A percentile compares a stretch with the other conserved stretches of the same genome.
These are phyloP conservation scores for Trichoderma sp. DNA, from an alignment of 2,329 filamentous ascomycete species.

Conservation along the genomic window DNA sequence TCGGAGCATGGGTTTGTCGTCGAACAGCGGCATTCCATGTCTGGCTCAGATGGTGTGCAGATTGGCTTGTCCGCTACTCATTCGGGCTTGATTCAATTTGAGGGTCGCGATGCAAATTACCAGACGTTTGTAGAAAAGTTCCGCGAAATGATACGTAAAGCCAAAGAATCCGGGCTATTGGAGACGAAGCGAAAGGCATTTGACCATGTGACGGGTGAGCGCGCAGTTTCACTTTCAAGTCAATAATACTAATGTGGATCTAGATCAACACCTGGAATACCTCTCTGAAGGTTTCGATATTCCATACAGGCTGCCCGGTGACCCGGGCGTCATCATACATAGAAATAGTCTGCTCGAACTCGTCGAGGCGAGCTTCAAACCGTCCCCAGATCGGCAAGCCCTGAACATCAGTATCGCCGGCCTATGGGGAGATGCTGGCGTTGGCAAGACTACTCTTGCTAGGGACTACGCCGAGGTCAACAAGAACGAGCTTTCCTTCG, in stretches of 20 bases:
- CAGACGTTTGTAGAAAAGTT: slow-evolving; percentile 27
- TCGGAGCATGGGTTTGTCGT: slow-evolving; percentile 28
- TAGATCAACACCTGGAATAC: slow-evolving; percentile 25
- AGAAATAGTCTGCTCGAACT: slow-evolving; percentile 24
- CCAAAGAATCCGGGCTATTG: slow-evolving; percentile 20
- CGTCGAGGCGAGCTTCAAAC: slow-evolving; percentile 23
- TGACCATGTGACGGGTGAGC: slow-evolving; percentile 23
- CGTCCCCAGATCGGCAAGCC: slow-evolving; percentile 9
- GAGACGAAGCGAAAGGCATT: slow-evolving; percentile 26
- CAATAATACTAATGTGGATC: background rate
- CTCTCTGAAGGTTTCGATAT: slow-evolving; percentile 24
- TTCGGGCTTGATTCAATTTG: slow-evolving; percentile 27
- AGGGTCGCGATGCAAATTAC: slow-evolving; percentile 29
- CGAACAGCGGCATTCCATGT: slow-evolving; percentile 27
- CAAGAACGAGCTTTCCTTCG: slow-evolving; percentile 25
- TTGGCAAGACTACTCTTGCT: slow-evolving; percentile 29
- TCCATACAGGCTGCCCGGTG: slow-evolving; percentile 23
- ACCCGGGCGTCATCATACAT: slow-evolving; percentile 20
- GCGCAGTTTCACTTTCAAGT: background rate
- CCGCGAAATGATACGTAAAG: slow-evolving; percentile 25
- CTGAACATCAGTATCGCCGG: slow-evolving; percentile 25
- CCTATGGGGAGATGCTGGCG: slow-evolving; percentile 26
- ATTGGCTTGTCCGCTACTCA: slow-evolving; percentile 27
- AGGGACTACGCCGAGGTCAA: slow-evolving; percentile 28
- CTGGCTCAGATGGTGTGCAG: slow-evolving; percentile 28